phyloP scores from a whole-genome alignment of 306 rosid genomes.

The Cucumis melo region DNA sequence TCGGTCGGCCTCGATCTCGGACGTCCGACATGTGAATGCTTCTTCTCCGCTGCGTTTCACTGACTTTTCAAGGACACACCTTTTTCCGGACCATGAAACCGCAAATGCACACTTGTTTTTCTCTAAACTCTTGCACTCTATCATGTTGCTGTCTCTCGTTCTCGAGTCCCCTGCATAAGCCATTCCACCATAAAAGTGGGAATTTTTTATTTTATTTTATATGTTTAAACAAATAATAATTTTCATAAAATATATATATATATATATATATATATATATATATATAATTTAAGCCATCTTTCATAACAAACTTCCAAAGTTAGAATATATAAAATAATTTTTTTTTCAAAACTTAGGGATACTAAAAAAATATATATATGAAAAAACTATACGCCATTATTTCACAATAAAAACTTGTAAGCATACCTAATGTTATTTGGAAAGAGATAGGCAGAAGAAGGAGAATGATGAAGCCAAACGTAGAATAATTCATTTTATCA shows the following conservation, averaged over 20 bases:
- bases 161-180: neutral
- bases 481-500: neutral
- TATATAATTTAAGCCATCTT: no score
- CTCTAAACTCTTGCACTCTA: neutral
- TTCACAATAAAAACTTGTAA: no score
- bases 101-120: conserved; percentile 45
- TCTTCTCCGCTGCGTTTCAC: conserved; percentile 51
- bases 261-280: no score
- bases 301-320: no score
- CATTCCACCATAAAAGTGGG: no score
- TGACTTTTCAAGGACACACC: conserved; percentile 72
- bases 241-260: no score
- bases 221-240: no score
- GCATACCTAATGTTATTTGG: neutral
- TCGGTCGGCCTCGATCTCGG: conserved; percentile 60
- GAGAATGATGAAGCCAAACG: neutral
- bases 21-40: conserved; percentile 55
- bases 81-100: conserved; percentile 44
- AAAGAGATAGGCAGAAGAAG: neutral
- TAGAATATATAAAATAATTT: no score
- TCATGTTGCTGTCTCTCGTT: neutral
- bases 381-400: no score
- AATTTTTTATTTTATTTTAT: no score
- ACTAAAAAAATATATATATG: no score
- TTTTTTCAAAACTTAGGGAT: no score